Percentiles rank a stretch among this genome's conserved stretches.
These are phyloP conservation scores for Suhomyces panamericanus DNA, from an alignment of 1,139 yeast genomes.

Conservation along the genomic window DNA sequence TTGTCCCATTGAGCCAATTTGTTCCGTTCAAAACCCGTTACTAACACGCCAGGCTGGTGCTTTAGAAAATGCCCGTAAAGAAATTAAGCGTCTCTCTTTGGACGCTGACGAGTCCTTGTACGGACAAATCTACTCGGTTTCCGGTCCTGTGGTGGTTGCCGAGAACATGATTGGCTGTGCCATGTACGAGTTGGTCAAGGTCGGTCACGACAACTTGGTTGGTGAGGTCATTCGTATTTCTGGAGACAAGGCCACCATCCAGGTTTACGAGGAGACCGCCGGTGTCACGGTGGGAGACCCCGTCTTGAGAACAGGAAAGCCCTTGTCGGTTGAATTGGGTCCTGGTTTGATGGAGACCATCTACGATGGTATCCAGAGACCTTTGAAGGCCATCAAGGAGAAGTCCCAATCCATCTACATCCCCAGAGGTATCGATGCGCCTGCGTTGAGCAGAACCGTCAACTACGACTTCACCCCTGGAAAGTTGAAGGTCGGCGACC, in stretches of 20 bases:
- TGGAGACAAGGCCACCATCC: conserved; percentile 95
- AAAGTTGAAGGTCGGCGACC: conserved; percentile 84
- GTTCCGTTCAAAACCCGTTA: conserved; percentile 9
- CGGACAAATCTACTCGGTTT: conserved; percentile 88
- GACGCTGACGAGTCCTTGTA: conserved; percentile 81
- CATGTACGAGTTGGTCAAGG: conserved; percentile 97
- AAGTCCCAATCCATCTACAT: conserved; percentile 87
- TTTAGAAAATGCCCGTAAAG: conserved; percentile 94
- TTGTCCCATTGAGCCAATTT: neutral
- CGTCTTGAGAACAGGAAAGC: conserved; percentile 95
- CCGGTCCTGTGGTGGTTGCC: conserved; percentile 97
- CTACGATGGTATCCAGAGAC: conserved; percentile 99
- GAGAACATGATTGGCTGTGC: conserved; percentile 99
- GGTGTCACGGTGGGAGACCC: conserved; percentile 99
- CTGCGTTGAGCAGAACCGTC: conserved; percentile 79
- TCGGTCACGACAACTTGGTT: conserved; percentile 93
- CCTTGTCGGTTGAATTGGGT: conserved; percentile 95
- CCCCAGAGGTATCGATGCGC: conserved; percentile 98
- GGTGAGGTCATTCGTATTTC: conserved; percentile 98
- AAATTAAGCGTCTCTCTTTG: conserved; percentile 79
- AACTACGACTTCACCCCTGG: conserved; percentile 89
- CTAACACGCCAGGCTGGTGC: conserved; percentile 77
- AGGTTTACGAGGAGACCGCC: conserved; percentile 98
- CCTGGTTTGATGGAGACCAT: conserved; percentile 99
- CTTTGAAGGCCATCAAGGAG: conserved; percentile 87